A percentile compares a stretch with the other conserved stretches of the same genome.
These are phyloP conservation scores for Ilyonectria destructans DNA, from an alignment of 2,329 filamentous ascomycete genomes.

Conservation along the genomic window DNA sequence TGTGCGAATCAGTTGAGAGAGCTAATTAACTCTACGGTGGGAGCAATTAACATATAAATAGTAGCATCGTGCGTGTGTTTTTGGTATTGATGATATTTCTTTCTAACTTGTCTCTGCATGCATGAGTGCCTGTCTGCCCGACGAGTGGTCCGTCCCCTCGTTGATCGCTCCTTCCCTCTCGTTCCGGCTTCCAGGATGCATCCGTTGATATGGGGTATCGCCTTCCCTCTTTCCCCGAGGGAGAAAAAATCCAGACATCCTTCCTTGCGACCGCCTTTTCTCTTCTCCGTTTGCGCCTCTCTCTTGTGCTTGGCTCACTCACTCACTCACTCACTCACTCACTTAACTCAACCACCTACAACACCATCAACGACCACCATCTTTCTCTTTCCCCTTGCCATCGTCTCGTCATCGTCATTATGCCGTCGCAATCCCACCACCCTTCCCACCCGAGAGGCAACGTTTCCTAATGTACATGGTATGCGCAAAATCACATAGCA, in stretches of 20 bases:
- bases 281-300: constrained; percentile 16
- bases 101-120: constrained; percentile 11
- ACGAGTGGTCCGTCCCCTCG: constrained; percentile 16
- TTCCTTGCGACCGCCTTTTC: constrained; percentile 27
- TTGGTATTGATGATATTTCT: constrained; percentile 24
- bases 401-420: constrained; percentile 27
- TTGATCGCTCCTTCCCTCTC: constrained; percentile 23
- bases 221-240: constrained; percentile 46
- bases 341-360: background rate
- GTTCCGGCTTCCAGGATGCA: constrained; percentile 30
- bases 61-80: background rate
- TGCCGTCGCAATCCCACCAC: constrained; percentile 13
- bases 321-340: background rate
- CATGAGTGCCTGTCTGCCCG: constrained; percentile 16
- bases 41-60: background rate
- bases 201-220: constrained; percentile 47
- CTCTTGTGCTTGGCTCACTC: background rate
- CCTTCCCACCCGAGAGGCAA: constrained; percentile 7
- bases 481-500: constrained; percentile 35
- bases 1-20: background rate
- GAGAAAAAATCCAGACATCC: constrained; percentile 35
- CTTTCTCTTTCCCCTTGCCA: background rate
- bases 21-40: too few relatives aligned
- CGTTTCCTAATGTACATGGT: constrained; percentile 35
- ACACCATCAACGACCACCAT: constrained; percentile 9